Percentiles rank a stretch among this genome's conserved stretches.
Evolutionary conservation across 2,329 filamentous ascomycete genomes (phyloP).

Genomic region (Aspergillus sp.): DNA sequence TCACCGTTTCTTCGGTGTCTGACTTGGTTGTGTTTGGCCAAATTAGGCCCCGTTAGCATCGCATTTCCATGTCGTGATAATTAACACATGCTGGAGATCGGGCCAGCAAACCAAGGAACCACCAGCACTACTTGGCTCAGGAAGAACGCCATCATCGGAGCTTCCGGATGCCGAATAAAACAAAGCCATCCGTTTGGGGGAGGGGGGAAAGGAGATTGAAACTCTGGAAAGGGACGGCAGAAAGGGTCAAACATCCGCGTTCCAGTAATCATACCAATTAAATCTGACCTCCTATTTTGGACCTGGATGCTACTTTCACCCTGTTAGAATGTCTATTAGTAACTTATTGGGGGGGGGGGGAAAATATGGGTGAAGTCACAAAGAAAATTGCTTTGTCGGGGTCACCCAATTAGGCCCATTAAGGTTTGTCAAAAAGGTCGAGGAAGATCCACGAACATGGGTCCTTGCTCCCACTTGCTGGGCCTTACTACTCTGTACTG

Average conservation of each 20-base stretch:
- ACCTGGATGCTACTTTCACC: too few species aligned
- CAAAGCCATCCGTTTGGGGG: not conserved
- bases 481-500: too few species aligned
- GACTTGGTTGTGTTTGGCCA: not conserved
- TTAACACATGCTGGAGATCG: not conserved
- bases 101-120: conserved; percentile 1
- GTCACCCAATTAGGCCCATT: not conserved
- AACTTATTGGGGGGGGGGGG: not conserved
- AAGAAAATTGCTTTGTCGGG: not conserved
- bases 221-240: too few species aligned
- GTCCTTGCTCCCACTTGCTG: not conserved
- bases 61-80: not conserved
- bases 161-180: conserved; percentile 1
- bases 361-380: not conserved
- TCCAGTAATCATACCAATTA: not conserved
- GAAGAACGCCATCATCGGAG: not conserved
- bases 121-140: not conserved
- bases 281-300: not conserved
- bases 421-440: conserved; percentile 2
- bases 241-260: not conserved
- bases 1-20: not conserved
- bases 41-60: not conserved
- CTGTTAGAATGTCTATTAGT: too few species aligned
- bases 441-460: not conserved
- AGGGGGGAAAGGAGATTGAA: too few species aligned